phyloP scores from a whole-genome alignment of 169 alveolate genomes.

The Pseudocohnilembus persalinus region DNA sequence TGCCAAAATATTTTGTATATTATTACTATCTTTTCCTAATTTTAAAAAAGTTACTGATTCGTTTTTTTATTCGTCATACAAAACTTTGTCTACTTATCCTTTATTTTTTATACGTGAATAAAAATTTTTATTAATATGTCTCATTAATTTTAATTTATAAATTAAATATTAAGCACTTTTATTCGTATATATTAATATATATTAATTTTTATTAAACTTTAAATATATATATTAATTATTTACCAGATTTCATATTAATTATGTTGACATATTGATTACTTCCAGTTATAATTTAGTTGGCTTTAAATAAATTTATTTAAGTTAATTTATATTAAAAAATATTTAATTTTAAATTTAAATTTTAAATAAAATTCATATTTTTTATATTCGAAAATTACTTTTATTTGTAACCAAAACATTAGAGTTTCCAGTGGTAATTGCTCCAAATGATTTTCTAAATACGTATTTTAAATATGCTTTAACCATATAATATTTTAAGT shows the following conservation, averaged over 20 bases:
- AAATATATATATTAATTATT: too few species aligned
- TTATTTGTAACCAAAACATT: slow-evolving; percentile 20
- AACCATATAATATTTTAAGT: too few species aligned
- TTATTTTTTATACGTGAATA: background rate
- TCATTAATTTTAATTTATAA: too few species aligned
- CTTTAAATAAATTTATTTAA: slow-evolving; percentile 15
- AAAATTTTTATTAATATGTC: too few species aligned
- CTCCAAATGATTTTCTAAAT: slow-evolving; percentile 36
- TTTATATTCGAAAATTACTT: background rate
- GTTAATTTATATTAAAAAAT: background rate
- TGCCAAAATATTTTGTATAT: slow-evolving; percentile 9
- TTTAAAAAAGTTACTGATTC: background rate
- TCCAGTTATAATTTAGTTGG: slow-evolving; percentile 34
- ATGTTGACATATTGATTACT: slow-evolving; percentile 18
- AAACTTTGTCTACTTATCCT: background rate
- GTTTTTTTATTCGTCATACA: background rate
- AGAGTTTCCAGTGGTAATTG: slow-evolving; percentile 39
- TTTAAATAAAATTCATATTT: background rate
- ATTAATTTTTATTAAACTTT: too few species aligned
- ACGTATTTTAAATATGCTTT: slow-evolving; percentile 70
- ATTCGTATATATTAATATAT: too few species aligned
- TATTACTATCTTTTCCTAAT: background rate
- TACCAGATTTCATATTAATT: background rate
- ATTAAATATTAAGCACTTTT: too few species aligned
- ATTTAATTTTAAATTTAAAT: slow-evolving; percentile 15